Base-by-base conservation (phyloP, 768 basidiomycete species). In the Multifurca ochricompacta region DNA sequence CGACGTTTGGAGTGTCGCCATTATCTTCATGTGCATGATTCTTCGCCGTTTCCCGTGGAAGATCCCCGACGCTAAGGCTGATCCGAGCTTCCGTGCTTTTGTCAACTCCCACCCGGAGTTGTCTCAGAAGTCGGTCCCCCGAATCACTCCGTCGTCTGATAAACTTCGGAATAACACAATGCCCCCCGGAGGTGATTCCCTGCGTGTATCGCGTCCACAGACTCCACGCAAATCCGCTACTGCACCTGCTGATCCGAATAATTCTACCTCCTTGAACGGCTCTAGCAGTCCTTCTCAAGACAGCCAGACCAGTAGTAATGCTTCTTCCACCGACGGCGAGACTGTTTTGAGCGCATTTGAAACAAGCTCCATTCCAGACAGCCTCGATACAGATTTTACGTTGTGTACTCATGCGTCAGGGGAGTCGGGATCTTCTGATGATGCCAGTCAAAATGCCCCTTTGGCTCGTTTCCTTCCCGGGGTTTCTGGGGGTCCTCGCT, bases 11-110 rank as follows among this genome's bases (percentile, higher is more conserved):
- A 89, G 87, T 63, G 84, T 95, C 34, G 96, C 91, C 50, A 91
- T 99, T 69, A 99, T 99, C 65, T 97, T 99, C 75, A 82, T 98
- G 76, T 99, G 96, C 75, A 99, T 99, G 96, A 76, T 96, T 60
- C 80, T 99, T 31, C 80, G 95, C 49, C 81, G 96, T 48, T 99
- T 99, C 76, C 96, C 96, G 4, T 99, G 96, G 96, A 98, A 92
- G 70, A 87, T 98, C 53, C 95, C 96, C 10, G 96, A 99, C 67
- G 76, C 83, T 64, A 95, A 95, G 78, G 82, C 83, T 16, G 96
- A 98, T 67, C 80, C 87, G 52, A 88, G 84, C 65, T 99, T 91
- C 75, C 81, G 84, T 56, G 83, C 91, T 7, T 99, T 96, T 65
- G 85, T 97, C 60, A 78, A 86, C 61, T 87, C 92, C 31, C 94